phyloP scores from a whole-genome alignment of 768 basidiomycete species.

The Termitomyces eurrhizus region DNA sequence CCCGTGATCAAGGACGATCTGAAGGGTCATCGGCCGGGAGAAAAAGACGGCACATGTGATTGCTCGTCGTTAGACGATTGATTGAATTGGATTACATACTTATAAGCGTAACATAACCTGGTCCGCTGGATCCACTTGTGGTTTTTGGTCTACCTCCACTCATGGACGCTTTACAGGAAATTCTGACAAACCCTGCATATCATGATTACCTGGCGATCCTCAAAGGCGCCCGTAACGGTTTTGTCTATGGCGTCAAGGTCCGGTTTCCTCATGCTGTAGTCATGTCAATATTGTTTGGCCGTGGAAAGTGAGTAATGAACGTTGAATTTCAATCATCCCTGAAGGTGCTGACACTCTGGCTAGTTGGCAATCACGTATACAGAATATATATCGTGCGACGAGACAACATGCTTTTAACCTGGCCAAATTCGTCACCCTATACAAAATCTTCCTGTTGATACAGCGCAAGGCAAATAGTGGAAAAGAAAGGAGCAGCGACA shows the following conservation, averaged over 20 bases:
- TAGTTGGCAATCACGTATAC: slow-evolving; percentile 71
- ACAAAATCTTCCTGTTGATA: slow-evolving; percentile 81
- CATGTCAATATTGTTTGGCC: slow-evolving; percentile 92
- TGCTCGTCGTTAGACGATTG: slow-evolving; percentile 2
- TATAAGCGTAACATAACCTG: not conserved
- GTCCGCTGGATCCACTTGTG: slow-evolving; percentile 3
- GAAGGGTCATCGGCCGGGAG: not conserved
- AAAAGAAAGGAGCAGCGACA: slow-evolving; percentile 77
- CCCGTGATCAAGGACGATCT: not conserved
- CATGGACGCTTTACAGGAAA: slow-evolving; percentile 36
- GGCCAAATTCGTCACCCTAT: slow-evolving; percentile 90
- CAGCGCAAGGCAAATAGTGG: slow-evolving; percentile 81
- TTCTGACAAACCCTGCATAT: slow-evolving; percentile 66
- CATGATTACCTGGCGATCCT: slow-evolving; percentile 91
- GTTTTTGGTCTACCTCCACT: slow-evolving; percentile 1
- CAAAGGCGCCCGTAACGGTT: slow-evolving; percentile 90
- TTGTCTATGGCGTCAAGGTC: slow-evolving; percentile 88
- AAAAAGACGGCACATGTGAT: slow-evolving; percentile 18
- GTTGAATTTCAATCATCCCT: slow-evolving; percentile 5
- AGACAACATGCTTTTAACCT: slow-evolving; percentile 90
- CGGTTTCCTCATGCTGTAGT: slow-evolving; percentile 95
- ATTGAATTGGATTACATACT: not conserved
- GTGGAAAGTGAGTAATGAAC: slow-evolving; percentile 72
- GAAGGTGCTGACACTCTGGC: slow-evolving; percentile 9
- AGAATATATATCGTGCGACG: slow-evolving; percentile 76